Evolutionary conservation across 2,329 filamentous ascomycete species (phyloP), one percentile per base, ranked within the genome.

Genomic region (Hypoxylon sp.): DNA sequence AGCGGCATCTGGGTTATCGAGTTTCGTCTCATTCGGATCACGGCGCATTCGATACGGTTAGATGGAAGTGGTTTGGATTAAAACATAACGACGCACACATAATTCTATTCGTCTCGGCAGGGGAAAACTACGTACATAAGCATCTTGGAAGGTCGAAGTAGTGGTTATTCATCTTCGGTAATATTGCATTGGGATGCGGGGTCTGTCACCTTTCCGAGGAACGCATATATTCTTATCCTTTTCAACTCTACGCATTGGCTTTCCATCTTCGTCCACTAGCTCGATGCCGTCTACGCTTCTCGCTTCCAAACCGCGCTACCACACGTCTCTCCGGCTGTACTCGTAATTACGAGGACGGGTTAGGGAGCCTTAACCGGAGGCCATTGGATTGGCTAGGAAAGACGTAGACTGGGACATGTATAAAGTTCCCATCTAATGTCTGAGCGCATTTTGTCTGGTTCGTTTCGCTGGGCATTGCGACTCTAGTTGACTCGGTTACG

Each of bases 111-210:
- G 70, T 59, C 62, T 62, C 63, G 61, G 63, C 32, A 58, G 43
- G 67, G 66, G 68, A 66, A 65, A 68, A 65, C 61, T 48, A 76
- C 74, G 74, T 76, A 77, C 74, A 77, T 76, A 76, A 71, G 71
- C 71, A 74, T 76, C 72, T 72, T 71, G 75, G 71, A 71, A 74
- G 67, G 70, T 68, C 58, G 66, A 70, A 71, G 70, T 70, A 76
- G 74, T 72, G 71, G 59, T 70, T 75, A 73, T 75, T 74, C 68
- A 75, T 79, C 78, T 81, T 78, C 82, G 79, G 79, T 81, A 81
- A 81, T 81, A 81, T 78, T 81, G 81, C 82, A 83, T 83, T 79
- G 79, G 78, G 78, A 77, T 74, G 75, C 74, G 74, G 76, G 76
- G 65, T 69, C 59, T 72, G 61, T 71, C 59, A 60, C 71, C 68